phyloP scores from a whole-genome alignment of 73 alveolate species.

The Tetrahymena elliotti region DNA sequence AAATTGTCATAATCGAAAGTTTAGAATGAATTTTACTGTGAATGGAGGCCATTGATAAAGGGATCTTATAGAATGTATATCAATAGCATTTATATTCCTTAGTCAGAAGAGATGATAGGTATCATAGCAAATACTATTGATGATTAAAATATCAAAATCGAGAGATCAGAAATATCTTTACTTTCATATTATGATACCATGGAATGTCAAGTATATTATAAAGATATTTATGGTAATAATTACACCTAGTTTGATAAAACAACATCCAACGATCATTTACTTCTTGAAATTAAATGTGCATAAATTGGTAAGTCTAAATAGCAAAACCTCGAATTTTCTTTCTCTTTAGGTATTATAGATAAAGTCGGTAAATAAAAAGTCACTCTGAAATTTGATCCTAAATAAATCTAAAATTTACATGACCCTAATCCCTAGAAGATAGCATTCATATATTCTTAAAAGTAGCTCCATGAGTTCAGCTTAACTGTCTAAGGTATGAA shows the following conservation, averaged over 20 bases:
- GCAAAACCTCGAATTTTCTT: not conserved
- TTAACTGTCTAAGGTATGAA: constrained; percentile 4
- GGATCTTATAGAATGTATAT: constrained; percentile 23
- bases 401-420: not conserved
- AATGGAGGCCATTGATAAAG: constrained; percentile 24
- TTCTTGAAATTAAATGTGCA: not conserved
- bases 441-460: not conserved
- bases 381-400: not conserved
- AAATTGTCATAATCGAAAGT: not conserved
- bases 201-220: not conserved
- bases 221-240: constrained; percentile 1
- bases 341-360: not conserved
- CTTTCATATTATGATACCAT: constrained; percentile 8
- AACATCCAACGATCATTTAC: not conserved
- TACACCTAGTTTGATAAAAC: constrained; percentile 10
- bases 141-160: not conserved
- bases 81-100: not conserved
- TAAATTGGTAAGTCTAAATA: too few relatives aligned
- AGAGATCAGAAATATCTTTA: not conserved
- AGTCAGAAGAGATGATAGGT: constrained; percentile 4
- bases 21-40: not conserved
- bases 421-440: not conserved
- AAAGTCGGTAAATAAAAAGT: not conserved
- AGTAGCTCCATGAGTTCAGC: not conserved
- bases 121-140: constrained; percentile 1